phyloP scores from a whole-genome alignment of 768 basidiomycete species.

The Tulasnella sp. region DNA sequence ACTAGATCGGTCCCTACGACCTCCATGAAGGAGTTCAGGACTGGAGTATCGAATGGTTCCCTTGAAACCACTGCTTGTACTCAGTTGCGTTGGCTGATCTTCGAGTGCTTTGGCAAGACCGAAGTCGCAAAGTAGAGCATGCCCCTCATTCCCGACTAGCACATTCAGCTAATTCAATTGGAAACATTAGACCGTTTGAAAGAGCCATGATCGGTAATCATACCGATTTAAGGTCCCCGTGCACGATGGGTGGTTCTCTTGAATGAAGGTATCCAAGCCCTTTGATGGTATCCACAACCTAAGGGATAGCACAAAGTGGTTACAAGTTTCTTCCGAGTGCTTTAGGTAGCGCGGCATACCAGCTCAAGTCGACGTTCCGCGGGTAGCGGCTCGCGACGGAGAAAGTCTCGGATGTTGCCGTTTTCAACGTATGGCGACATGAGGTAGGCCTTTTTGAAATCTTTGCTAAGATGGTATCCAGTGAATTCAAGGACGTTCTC shows the following conservation, averaged over 20 bases:
- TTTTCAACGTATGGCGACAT: background rate
- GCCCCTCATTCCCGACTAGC: background rate
- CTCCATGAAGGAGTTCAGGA: background rate
- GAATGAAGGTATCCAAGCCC: background rate
- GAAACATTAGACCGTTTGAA: background rate
- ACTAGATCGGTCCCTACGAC: background rate
- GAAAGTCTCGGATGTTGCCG: background rate
- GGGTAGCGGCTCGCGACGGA: background rate
- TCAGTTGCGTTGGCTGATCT: background rate
- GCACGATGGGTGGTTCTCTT: background rate
- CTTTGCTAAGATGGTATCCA: background rate
- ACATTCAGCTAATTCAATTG: background rate
- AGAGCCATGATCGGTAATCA: too few species aligned
- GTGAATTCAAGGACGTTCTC: background rate
- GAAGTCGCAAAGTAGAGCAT: background rate
- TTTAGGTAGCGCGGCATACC: background rate
- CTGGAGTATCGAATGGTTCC: background rate
- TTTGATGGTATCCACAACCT: background rate
- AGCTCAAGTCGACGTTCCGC: background rate
- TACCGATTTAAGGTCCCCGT: background rate
- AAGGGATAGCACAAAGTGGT: background rate
- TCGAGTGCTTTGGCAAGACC: background rate
- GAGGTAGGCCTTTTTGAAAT: background rate
- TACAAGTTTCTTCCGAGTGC: too few species aligned
- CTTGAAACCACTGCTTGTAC: background rate